Conservation (phyloP, 139 green algal species). For the Tetradesmus lagerheimii region DNA sequence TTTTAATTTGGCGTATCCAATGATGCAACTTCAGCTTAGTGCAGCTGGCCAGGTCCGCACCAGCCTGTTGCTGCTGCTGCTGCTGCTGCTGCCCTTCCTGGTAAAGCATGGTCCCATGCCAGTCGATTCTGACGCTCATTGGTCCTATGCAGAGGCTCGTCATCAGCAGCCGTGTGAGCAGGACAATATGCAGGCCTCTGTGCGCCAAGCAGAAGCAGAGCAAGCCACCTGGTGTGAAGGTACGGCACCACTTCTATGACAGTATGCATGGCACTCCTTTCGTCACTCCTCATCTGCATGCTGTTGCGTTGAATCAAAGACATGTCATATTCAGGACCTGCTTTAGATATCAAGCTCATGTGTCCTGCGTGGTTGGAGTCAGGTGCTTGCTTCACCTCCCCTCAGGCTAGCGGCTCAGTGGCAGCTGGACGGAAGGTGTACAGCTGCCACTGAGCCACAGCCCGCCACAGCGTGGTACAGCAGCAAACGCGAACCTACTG, state of each 20-base stretch:
- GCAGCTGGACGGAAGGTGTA: too few species aligned
- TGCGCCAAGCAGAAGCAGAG: conserved; percentile 28
- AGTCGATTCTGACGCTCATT: neutral
- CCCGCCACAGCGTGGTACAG: neutral
- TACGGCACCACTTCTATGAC: neutral
- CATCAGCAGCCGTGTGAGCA: neutral
- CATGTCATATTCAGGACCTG: too few species aligned
- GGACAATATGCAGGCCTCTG: neutral
- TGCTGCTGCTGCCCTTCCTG: neutral
- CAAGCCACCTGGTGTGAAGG: conserved; percentile 9
- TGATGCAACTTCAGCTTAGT: neutral
- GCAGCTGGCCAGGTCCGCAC: neutral
- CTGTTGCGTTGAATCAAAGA: too few species aligned
- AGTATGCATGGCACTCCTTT: too few species aligned
- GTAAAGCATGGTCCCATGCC: neutral
- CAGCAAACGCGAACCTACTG: neutral
- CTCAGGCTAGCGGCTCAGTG: too few species aligned
- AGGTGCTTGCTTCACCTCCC: too few species aligned
- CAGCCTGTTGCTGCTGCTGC: conserved; percentile 14
- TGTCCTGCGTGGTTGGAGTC: too few species aligned
- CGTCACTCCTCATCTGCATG: too few species aligned
- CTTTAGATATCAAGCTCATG: too few species aligned
- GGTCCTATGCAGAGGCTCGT: neutral
- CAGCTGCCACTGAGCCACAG: neutral
- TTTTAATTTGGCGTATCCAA: neutral